A percentile compares a stretch with the other conserved stretches of the same genome.
Evolutionary conservation across 1,284 basidiomycete genomes (phyloP).

Genomic region (Sporisorium exsertum): DNA sequence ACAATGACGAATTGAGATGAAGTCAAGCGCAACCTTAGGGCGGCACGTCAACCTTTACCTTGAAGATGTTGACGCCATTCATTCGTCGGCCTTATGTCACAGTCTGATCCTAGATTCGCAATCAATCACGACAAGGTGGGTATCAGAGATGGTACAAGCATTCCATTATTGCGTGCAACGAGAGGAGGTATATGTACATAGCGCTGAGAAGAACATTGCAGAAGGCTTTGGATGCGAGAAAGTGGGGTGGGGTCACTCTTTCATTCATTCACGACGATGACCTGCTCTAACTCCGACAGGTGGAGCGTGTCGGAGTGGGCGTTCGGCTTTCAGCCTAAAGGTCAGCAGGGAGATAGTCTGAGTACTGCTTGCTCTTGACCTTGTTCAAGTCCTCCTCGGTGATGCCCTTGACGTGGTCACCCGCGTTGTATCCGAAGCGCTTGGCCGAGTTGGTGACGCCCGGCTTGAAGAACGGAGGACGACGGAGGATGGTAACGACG

Average conservation of each 20-base stretch:
- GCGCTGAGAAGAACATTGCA: not conserved
- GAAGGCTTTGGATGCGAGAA: not conserved
- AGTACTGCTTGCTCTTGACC: constrained; percentile 61
- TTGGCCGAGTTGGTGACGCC: constrained; percentile 52
- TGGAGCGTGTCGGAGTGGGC: not conserved
- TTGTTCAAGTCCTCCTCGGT: constrained; percentile 61
- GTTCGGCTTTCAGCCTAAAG: constrained; percentile 6
- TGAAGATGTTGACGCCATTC: not conserved
- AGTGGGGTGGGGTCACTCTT: not conserved
- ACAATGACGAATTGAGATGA: not conserved
- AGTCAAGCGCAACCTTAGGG: not conserved
- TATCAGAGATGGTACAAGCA: not conserved
- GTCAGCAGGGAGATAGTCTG: constrained; percentile 57
- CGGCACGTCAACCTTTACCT: not conserved
- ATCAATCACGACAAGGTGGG: too few species aligned
- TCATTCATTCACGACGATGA: constrained; percentile 4
- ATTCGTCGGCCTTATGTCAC: too few species aligned
- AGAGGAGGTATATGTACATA: constrained; percentile 1
- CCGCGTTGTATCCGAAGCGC: constrained; percentile 63
- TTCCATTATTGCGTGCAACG: not conserved
- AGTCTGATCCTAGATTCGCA: not conserved
- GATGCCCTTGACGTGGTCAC: constrained; percentile 52
- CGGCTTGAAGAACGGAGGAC: constrained; percentile 58
- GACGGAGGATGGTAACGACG: constrained; percentile 56
- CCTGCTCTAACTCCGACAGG: not conserved